Evolutionary conservation across 2,329 filamentous ascomycete species (phyloP).

Genomic region (Cytospora chrysosperma): DNA sequence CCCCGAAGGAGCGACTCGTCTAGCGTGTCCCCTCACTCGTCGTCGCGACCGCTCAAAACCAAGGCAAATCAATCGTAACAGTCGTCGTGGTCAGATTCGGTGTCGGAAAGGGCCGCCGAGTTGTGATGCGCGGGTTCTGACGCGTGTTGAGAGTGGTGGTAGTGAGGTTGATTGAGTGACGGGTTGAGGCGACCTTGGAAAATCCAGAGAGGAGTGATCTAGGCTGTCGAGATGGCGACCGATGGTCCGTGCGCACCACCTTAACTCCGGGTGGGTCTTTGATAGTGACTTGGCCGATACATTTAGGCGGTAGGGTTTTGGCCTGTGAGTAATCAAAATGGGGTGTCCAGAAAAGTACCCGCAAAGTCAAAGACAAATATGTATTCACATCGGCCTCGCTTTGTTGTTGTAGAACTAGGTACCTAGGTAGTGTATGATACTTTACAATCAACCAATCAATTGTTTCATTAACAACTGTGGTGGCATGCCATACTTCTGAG

Average conservation of each 20-base stretch:
- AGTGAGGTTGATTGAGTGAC: slow-evolving; percentile 36
- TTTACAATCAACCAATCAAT: too few relatives aligned
- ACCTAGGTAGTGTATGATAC: too few relatives aligned
- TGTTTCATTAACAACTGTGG: not conserved
- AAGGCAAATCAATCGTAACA: slow-evolving; percentile 36
- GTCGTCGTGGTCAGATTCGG: slow-evolving; percentile 35
- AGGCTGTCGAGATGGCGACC: slow-evolving; percentile 2
- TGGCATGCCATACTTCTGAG: not conserved
- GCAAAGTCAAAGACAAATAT: not conserved
- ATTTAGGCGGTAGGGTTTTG: not conserved
- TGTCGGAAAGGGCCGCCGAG: slow-evolving; percentile 34
- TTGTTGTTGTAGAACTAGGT: too few relatives aligned
- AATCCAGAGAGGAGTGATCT: slow-evolving; percentile 23
- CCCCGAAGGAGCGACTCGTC: slow-evolving; percentile 37
- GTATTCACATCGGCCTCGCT: not conserved
- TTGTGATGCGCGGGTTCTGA: slow-evolving; percentile 46
- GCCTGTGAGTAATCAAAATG: not conserved
- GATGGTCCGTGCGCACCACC: slow-evolving; percentile 7
- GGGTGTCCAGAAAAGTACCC: not conserved
- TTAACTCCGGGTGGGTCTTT: slow-evolving; percentile 2
- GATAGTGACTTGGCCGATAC: not conserved
- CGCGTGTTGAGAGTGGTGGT: slow-evolving; percentile 48
- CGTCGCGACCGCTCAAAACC: slow-evolving; percentile 44
- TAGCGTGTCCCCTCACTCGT: slow-evolving; percentile 37
- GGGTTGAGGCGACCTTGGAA: slow-evolving; percentile 27